phyloP scores from a whole-genome alignment of 257 asterid genomes.

The Catharanthus roseus region DNA sequence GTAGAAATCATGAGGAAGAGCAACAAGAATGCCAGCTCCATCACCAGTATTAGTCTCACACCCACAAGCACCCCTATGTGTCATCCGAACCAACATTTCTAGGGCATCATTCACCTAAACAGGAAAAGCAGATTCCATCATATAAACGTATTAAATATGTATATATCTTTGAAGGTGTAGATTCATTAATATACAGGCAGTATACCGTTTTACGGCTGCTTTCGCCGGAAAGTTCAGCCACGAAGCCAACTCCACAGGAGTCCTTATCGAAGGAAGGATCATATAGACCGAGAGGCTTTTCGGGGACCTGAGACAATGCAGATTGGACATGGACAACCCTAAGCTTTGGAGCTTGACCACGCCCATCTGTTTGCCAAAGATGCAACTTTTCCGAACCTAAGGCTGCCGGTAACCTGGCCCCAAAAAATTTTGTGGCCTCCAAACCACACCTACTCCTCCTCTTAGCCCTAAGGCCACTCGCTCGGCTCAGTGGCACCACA shows the following conservation, averaged over 20 bases:
- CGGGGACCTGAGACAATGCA: slow-evolving; percentile 83
- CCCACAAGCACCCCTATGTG: slow-evolving; percentile 99
- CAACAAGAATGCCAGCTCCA: slow-evolving; percentile 99
- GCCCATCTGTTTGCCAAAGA: slow-evolving; percentile 56
- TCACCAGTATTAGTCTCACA: slow-evolving; percentile 99
- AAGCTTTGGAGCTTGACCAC: slow-evolving; percentile 47
- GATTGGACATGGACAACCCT: slow-evolving; percentile 49
- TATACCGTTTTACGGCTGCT: slow-evolving; percentile 90
- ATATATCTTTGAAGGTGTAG: background rate
- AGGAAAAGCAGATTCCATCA: background rate
- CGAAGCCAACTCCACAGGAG: slow-evolving; percentile 97
- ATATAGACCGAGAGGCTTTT: slow-evolving; percentile 90
- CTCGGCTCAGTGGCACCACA: slow-evolving; percentile 57
- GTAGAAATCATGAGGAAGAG: slow-evolving; percentile 81
- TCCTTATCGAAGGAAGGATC: slow-evolving; percentile 94
- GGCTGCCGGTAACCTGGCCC: slow-evolving; percentile 37
- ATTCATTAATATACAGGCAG: background rate
- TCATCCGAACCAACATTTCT: slow-evolving; percentile 93
- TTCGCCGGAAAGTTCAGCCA: slow-evolving; percentile 96
- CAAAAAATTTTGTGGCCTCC: slow-evolving; percentile 37
- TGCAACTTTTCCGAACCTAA: slow-evolving; percentile 49
- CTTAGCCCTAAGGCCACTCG: slow-evolving; percentile 26
- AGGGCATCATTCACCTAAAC: slow-evolving; percentile 89
- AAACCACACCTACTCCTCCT: slow-evolving; percentile 23
- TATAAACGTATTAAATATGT: background rate